Percentiles rank a stretch among this genome's conserved stretches.
Evolutionary conservation across 768 basidiomycete genomes (phyloP).

Genomic region (Podaxis sp.): DNA sequence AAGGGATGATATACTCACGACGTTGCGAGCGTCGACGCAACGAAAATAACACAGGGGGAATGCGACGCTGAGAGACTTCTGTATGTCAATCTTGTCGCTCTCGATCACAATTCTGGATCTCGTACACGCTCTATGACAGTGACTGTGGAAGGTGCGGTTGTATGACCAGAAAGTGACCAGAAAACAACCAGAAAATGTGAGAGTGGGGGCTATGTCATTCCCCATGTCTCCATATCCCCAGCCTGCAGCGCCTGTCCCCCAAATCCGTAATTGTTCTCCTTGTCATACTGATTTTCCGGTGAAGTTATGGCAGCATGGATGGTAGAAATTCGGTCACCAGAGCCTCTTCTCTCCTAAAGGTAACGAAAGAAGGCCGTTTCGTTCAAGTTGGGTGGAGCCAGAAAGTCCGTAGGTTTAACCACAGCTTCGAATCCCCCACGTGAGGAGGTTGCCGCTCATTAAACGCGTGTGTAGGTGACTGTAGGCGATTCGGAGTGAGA

Average conservation of each 20-base stretch:
- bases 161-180: no score
- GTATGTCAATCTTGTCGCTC: no score
- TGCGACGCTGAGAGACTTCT: no score
- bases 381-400: not conserved
- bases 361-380: not conserved
- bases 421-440: not conserved
- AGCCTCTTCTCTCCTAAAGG: conserved; percentile 1
- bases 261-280: not conserved
- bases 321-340: not conserved
- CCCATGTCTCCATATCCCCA: no score
- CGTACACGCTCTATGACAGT: no score
- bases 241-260: not conserved
- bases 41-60: no score
- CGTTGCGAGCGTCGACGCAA: no score
- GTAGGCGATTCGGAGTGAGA: not conserved
- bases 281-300: not conserved
- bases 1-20: no score
- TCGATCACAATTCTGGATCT: no score
- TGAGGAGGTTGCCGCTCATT: not conserved
- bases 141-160: no score
- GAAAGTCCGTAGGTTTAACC: not conserved
- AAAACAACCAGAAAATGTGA: no score
- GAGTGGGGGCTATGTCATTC: no score
- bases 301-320: not conserved
- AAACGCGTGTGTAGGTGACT: not conserved